Base-by-base conservation (phyloP, 2,329 filamentous ascomycete genomes). In the Calonectria pseudoreteaudii region DNA sequence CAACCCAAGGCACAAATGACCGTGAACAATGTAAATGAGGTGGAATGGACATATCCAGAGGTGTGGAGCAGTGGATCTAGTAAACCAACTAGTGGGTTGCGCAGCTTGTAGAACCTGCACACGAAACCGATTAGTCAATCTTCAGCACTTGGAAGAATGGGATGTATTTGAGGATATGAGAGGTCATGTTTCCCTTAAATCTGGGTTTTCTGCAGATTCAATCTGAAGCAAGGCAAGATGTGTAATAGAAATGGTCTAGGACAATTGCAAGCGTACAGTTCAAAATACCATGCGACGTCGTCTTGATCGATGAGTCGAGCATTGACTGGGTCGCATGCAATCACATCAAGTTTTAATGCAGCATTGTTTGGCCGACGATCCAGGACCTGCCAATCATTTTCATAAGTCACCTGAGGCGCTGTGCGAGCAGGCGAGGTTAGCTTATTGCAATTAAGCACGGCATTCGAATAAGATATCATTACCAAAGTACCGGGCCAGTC, bases 21-120 rank as follows among this genome's bases (percentile, higher is more conserved):
- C 0, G 79, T 79, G 52, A 81, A 81, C 2, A 81, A 76, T 3
- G 79, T 78, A 69, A 80, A 81, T 1, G 79, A 81, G 14, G 58
- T 50, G 4, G 72, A 60, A 13, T 79, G 75, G 13, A 81, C 79
- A n/a, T 76, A 77, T 26, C 75, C 72, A 10, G 78, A 76, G 4
- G 78, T 78, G 70, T 80, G 79, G 30, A 81, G 74, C 3, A 66
- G n/a, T 2, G 76, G 77, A 28, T 81, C 80, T 1, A 81, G 56
- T 16, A 81, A 66, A 11, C 78, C 79, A 23, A 80, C 70, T 0
- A 80, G 65, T 6, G 79, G 80, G 38, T 75, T 80, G 5, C 77
- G 78, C 16, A 74, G 74, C 60, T 75, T 74, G 75, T 79, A 80
- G 62, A 80, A 80, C 6, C 79, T 68, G 13, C 4, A 23, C 14